Evolutionary conservation across 306 rosid species (phyloP), one percentile per base, ranked within the genome.

Genomic region (Abrus precatorius): DNA sequence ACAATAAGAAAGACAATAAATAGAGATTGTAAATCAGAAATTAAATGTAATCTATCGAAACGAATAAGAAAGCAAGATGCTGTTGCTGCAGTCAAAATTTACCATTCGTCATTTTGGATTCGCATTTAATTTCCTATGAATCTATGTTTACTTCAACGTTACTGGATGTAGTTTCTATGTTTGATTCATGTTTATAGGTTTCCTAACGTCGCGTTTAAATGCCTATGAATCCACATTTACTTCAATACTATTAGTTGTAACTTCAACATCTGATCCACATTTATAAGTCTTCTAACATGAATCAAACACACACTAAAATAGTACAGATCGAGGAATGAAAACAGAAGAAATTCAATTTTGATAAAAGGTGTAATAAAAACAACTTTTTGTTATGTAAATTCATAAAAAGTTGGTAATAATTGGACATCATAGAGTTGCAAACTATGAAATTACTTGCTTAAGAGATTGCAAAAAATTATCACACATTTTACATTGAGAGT

Each of bases 21-120:
- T 11, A 43, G 7, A 49, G 54, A 41, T 41, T 69, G 65, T 14
- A 71, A 41, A 38, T 63, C 50, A 75, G 62, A 40, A 83, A 75
- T 72, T 40, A 55, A 68, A 47, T 59, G 40, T 36, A 36, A 4
- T 0, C 4, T 36, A 36, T 36, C 3, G 40, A 36, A 36, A 36
- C 2, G 40, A 36, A 36, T 36, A 57, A 20, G 20, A 20, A 20
- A 20, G 20, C 20, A 20, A 20, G 20, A 20, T 20, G 20, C 20
- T 20, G 20, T 20, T 20, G 20, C 20, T 20, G 20, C 20, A 20
- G 49, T 59, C 2, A 9, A 74, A 28, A 28, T 28, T 43, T 74
- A 7, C 60, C 55, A 32, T 44, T 7, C 44, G 2, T 33, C 68
- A 57, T 5, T 54, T 48, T 11, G 69, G 8, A 44, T 2, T 5